Evolutionary conservation across 176 grass and related monocot species (phyloP).

Genomic region (Oryza australiensis): DNA sequence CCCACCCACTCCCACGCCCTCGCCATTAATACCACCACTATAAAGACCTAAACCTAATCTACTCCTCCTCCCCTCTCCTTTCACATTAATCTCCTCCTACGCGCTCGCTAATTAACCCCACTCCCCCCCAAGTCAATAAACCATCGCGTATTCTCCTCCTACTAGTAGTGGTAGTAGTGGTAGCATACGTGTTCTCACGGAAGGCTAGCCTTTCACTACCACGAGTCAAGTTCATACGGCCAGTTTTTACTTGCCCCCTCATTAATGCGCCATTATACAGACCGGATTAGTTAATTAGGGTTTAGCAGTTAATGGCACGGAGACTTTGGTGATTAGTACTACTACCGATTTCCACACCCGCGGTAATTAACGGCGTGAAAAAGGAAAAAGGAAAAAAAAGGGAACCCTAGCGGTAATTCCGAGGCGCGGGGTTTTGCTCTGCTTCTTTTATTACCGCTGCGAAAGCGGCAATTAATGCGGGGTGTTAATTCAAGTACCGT

Average conservation of each 20-base stretch:
- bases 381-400: conserved; percentile 17
- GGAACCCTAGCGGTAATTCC: conserved; percentile 48
- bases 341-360: not conserved
- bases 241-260: conserved; percentile 14
- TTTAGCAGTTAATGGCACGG: conserved; percentile 25
- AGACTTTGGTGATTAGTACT: conserved; percentile 23
- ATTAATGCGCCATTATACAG: conserved; percentile 48
- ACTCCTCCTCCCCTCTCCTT: not conserved
- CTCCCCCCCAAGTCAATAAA: not conserved
- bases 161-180: not conserved
- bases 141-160: not conserved
- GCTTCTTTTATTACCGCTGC: not conserved
- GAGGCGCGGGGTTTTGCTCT: not conserved
- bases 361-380: conserved; percentile 32
- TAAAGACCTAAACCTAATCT: conserved; percentile 42
- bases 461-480: conserved; percentile 15
- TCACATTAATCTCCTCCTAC: conserved; percentile 23
- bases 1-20: conserved; percentile 57
- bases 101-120: conserved; percentile 25
- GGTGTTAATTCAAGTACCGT: conserved; percentile 36
- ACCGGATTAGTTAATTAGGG: conserved; percentile 40
- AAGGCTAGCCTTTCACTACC: not conserved
- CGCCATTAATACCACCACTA: conserved; percentile 58
- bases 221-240: conserved; percentile 42
- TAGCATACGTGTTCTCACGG: conserved; percentile 14